Percentiles rank a stretch among this genome's conserved stretches.
These are phyloP conservation scores for Ambrosiella cleistominuta DNA, from an alignment of 2,329 filamentous ascomycete species.

Conservation along the genomic window DNA sequence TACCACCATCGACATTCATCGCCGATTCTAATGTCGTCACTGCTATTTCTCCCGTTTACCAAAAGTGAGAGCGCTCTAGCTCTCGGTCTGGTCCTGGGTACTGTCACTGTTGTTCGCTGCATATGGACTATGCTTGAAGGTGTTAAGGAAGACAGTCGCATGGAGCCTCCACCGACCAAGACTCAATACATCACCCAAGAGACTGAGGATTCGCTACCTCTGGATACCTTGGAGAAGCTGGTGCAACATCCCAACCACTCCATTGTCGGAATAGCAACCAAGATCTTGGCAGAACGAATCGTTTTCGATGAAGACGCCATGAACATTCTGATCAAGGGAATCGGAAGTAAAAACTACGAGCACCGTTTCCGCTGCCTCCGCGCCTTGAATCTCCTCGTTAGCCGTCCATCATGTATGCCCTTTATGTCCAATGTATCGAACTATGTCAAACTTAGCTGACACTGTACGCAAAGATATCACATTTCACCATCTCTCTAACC, in stretches of 20 bases:
- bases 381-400: neutral
- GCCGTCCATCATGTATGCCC: neutral
- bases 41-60: conserved; percentile 14
- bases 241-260: conserved; percentile 54
- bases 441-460: neutral
- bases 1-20: neutral
- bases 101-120: conserved; percentile 38
- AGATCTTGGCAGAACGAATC: conserved; percentile 37
- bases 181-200: conserved; percentile 59
- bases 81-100: conserved; percentile 36
- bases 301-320: conserved; percentile 40
- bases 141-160: conserved; percentile 46
- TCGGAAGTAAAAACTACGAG: conserved; percentile 17
- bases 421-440: neutral
- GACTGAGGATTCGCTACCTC: conserved; percentile 52
- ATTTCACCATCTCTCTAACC: neutral
- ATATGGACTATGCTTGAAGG: conserved; percentile 41
- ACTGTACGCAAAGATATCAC: neutral
- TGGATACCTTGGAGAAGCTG: conserved; percentile 49
- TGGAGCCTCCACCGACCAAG: conserved; percentile 46
- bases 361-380: neutral
- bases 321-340: conserved; percentile 35
- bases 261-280: conserved; percentile 50
- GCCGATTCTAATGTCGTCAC: conserved; percentile 6
- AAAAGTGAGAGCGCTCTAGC: conserved; percentile 38